phyloP scores from a whole-genome alignment of 257 asterid species.

The Primulina tabacum region DNA sequence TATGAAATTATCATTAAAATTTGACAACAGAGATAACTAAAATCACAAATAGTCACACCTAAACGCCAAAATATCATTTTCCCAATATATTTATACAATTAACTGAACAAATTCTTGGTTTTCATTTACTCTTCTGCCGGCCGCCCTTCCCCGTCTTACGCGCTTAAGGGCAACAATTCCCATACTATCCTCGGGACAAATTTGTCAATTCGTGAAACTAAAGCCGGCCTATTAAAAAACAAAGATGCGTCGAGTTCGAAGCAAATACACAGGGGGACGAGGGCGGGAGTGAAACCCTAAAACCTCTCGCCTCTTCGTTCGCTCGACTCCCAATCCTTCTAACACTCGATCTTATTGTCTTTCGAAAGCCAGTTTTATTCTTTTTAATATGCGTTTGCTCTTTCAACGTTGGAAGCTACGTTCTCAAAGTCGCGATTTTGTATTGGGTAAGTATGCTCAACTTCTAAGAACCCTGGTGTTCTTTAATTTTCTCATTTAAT shows the following conservation, averaged over 20 bases:
- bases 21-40: too few species aligned
- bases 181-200: neutral
- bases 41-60: too few species aligned
- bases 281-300: conserved; percentile 16
- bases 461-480: neutral
- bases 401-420: neutral
- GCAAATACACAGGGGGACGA: neutral
- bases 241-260: neutral
- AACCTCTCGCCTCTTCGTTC: neutral
- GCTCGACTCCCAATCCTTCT: neutral
- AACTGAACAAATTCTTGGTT: too few species aligned
- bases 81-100: too few species aligned
- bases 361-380: too few species aligned
- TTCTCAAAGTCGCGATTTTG: neutral
- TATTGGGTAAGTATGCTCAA: conserved; percentile 8
- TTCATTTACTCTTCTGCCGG: too few species aligned
- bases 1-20: too few species aligned
- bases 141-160: too few species aligned
- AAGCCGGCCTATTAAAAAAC: neutral
- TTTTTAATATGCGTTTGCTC: neutral
- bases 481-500: neutral
- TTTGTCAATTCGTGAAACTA: neutral
- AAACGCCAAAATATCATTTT: too few species aligned
- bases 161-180: neutral
- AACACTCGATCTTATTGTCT: neutral